phyloP scores from a whole-genome alignment of 768 basidiomycete species.

The Tylopilus rubrobrunneus region DNA sequence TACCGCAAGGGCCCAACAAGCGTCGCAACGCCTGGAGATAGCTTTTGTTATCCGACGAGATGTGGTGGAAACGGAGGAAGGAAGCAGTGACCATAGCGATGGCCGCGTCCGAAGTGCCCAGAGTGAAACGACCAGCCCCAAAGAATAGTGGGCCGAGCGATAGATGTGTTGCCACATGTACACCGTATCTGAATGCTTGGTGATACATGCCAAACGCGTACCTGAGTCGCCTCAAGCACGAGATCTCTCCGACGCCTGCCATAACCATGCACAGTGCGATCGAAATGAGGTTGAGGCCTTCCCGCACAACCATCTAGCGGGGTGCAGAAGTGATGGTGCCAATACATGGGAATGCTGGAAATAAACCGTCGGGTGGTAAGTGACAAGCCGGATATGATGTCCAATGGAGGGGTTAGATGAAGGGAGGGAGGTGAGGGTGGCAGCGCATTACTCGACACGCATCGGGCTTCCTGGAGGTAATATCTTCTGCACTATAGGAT shows the following conservation, averaged over 20 bases:
- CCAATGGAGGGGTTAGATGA: not conserved
- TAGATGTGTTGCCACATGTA: constrained; percentile 87
- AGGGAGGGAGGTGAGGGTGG: not conserved
- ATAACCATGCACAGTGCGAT: constrained; percentile 89
- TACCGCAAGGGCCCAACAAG: constrained; percentile 91
- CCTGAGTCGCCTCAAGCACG: constrained; percentile 80
- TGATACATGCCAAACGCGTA: constrained; percentile 87
- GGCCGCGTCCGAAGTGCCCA: constrained; percentile 89
- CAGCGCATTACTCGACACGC: constrained; percentile 21
- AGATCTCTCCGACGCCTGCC: constrained; percentile 95
- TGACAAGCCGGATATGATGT: not conserved
- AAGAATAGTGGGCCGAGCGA: constrained; percentile 90
- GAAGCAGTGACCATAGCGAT: constrained; percentile 90
- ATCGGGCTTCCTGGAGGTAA: constrained; percentile 31
- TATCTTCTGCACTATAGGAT: constrained; percentile 32
- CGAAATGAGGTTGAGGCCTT: constrained; percentile 84
- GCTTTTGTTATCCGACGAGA: constrained; percentile 82
- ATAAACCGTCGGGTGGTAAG: not conserved
- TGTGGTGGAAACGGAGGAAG: constrained; percentile 82
- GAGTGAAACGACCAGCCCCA: constrained; percentile 86
- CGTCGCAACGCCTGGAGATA: constrained; percentile 93
- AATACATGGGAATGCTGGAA: not conserved
- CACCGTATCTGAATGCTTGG: constrained; percentile 76
- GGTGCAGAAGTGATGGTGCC: not conserved
- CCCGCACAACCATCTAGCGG: constrained; percentile 53